Base-by-base conservation (phyloP, 2,329 filamentous ascomycete genomes). In the Microdochium bolleyi region DNA sequence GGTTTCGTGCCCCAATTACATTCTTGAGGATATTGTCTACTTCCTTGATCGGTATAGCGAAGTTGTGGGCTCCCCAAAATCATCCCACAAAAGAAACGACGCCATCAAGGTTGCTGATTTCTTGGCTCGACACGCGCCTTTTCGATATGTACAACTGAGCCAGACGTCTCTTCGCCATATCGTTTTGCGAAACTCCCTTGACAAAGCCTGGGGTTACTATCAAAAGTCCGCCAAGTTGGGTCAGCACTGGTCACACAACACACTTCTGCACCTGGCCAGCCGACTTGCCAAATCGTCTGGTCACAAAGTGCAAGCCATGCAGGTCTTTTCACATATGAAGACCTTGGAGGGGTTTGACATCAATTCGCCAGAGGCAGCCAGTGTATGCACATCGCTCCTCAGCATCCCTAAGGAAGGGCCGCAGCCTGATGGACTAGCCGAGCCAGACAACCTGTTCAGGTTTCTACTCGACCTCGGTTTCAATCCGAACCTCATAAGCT, bases 311-410 rank as follows among this genome's bases (percentile, higher is more conserved):
- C 27, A 61, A 10, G 70, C 79, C 0, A 69, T 77, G 46, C 65
- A 71, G 3, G 70, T 83, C 19, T 58, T 80, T 4, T 64, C 71
- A 14, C 61, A 58, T 9, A 58, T 76, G 11, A 58, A 67, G 3
- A 46, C 48, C 0, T 58, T 54, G 1, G 65, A 68, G 4, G 64
- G 68, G 0, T 64, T 73, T n/a, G 64, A 77, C 50, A 67, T 80
- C 53, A 78, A 80, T 53, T 67, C 67, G 11, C 69, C 67, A 2
- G 67, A 67, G 25, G 70, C 80, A 50, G 70, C 74, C 24, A 82
- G 78, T 57, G 71, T 80, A 9, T 84, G 82, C 64, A 83, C 83
- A 1, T 70, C 76, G 2, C 70, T 89, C 24, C 70, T 90, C n/a
- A 66, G 66, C 10, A 63, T 69, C 30, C 58, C 65, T 14, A 65